Base-by-base conservation (phyloP, 805 yeast genomes). In the Candida rishiriensis region DNA sequence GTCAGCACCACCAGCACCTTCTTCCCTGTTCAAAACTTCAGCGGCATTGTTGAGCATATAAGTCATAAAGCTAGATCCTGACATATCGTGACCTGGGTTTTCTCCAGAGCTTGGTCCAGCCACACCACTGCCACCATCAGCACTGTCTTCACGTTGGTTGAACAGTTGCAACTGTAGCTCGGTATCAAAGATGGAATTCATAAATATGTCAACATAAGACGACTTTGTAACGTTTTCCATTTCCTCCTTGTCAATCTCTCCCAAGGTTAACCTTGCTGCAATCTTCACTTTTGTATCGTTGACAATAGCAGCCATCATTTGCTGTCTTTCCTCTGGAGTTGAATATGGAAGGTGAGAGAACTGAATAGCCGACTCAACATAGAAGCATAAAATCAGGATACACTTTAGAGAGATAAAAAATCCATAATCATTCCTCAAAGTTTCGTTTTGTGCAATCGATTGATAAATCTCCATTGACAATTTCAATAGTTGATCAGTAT, bases 321-420 rank as follows among this genome's bases (percentile, higher is more conserved):
- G 26, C 26, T 21, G 26, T 21, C 7, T 21, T 7, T 21, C 26
- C 26, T 21, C 26, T 21, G 26, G 4, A 5, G 26, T 21, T 4
- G 26, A 21, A 21, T 7, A 21, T 21, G 26, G 26, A 21, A 21
- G 7, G 4, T 21, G 16, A 16, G 10, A 14, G n/a, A 42, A 16
- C 14, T 31, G 33, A 37, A 45, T 43, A 3, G 40, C 32, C 1
- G 52, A 32, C 12, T 57, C 54, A 15, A 55, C 17, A 30, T 53
- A 46, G 29, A 45, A 46, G 31, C 57, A 52, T 13, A 57, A 14
- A 13, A 53, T 44, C 10, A 50, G 29, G 10, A 48, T 36, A n/a
- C 52, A 17, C 32, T 56, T 57, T 30, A 49, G 50, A 31, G 38
- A 28, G 8, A 48, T 28, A 30, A 49, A 49, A 28, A 59, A 50